Evolutionary conservation across 1,139 yeast genomes (phyloP), one percentile per base, ranked within the genome.

Genomic region (Debaryomycetaceae sp.): DNA sequence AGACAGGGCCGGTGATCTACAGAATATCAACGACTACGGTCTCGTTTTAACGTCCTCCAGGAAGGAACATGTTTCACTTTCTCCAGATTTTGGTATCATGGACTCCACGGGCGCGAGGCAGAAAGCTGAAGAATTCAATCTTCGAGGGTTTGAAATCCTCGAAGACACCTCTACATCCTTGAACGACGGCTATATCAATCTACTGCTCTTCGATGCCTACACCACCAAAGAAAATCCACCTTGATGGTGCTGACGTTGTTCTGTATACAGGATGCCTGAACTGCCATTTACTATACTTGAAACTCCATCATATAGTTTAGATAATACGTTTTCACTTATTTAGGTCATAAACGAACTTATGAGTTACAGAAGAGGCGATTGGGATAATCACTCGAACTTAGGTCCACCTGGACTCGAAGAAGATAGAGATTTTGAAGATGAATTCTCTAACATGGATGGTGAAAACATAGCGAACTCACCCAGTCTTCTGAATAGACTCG

Each of bases 131-230:
- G 44, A 45, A 13, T 71, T 72, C 48, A 57, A 60, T 39, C 55
- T 73, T 38, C 63, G 65, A 38, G 72, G 78, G 45, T 85, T 83
- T 63, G 93, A 86, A 55, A 63, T 87, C 44, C 70, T 87, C 43
- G 95, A 87, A 57, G 91, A 85, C 51, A 72, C 87, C 0, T 77
- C 78, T 49, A 72, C 78, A 0, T 65, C 70, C 1, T 65, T 81
- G 36, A 87, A 87, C 58, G 90, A 85, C 53, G 82, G 84, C 1
- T 81, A 90, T 27, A 63, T 87, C 23, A 86, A 85, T 56, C 66
- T 90, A 44, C 84, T 86, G 49, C 66, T 85, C 46, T 89, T 91
- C 60, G 93, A 86, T 53, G 84, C 93, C 1, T 80, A 83, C 42
- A 71, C 81, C 11, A 88, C 88, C 39, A 78, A 74, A 50, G 84